These are phyloP conservation scores for Phaeotremella skinneri DNA, from an alignment of 768 basidiomycete genomes.

Conservation along the genomic window DNA sequence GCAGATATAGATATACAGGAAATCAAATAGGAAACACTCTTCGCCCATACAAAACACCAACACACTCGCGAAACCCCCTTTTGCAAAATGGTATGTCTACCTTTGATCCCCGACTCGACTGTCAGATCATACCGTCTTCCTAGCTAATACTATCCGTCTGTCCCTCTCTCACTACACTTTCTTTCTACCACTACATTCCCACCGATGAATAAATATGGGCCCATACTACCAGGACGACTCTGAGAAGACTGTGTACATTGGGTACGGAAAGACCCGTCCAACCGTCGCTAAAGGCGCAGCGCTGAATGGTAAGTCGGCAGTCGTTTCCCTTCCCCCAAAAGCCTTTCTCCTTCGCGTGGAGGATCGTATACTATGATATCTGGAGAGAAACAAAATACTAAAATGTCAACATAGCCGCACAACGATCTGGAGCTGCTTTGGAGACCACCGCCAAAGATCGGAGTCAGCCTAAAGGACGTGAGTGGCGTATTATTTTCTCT, in stretches of 20 bases:
- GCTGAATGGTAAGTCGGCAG: constrained; percentile 28
- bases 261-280: constrained; percentile 31
- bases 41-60: too few species aligned
- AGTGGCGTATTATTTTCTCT: constrained; percentile 14
- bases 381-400: not conserved
- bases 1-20: too few species aligned
- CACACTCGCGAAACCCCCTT: too few species aligned
- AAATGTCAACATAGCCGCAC: constrained; percentile 25
- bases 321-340: not conserved
- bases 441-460: constrained; percentile 37
- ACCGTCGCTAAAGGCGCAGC: constrained; percentile 35
- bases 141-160: too few species aligned
- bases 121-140: too few species aligned
- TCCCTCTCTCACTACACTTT: too few species aligned
- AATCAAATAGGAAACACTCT: too few species aligned
- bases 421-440: constrained; percentile 39
- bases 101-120: too few species aligned
- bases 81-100: too few species aligned
- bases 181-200: not conserved
- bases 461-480: constrained; percentile 45
- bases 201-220: too few species aligned
- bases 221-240: constrained; percentile 30
- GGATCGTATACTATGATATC: not conserved
- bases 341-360: not conserved
- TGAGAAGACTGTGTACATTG: constrained; percentile 38